Evolutionary conservation across 768 basidiomycete species (phyloP).

Genomic region (Cyclocybe cylindracea): DNA sequence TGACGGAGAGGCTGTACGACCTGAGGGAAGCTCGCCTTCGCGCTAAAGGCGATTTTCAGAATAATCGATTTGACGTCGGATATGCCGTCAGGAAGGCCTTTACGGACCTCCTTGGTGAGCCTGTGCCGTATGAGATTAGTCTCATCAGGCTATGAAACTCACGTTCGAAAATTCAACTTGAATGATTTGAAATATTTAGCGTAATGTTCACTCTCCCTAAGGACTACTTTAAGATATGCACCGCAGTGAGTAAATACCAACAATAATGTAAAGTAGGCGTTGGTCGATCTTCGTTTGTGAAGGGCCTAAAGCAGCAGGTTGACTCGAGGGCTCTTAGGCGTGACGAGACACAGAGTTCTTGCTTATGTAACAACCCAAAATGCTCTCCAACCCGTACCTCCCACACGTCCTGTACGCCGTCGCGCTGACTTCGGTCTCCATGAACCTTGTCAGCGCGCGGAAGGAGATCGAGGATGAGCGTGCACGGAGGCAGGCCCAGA

Average conservation of each 20-base stretch:
- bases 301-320: too few species aligned
- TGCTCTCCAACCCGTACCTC: constrained; percentile 43
- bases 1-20: constrained; percentile 20
- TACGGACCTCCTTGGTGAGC: not conserved
- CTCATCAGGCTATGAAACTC: too few species aligned
- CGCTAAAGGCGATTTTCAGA: not conserved
- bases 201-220: too few species aligned
- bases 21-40: constrained; percentile 1
- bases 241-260: too few species aligned
- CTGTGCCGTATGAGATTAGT: too few species aligned
- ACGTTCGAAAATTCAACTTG: too few species aligned
- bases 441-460: constrained; percentile 62
- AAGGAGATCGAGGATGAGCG: constrained; percentile 52
- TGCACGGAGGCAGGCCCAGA: constrained; percentile 53
- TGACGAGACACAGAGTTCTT: not conserved
- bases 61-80: too few species aligned
- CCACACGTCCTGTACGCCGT: constrained; percentile 68
- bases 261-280: too few species aligned
- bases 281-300: too few species aligned
- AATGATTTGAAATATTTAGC: too few species aligned
- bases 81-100: not conserved
- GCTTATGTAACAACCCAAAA: constrained; percentile 2
- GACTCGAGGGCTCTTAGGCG: too few species aligned
- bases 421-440: constrained; percentile 65
- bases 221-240: too few species aligned